phyloP scores from a whole-genome alignment of 495 filamentous ascomycete species.

The Glutinoglossum americanum region DNA sequence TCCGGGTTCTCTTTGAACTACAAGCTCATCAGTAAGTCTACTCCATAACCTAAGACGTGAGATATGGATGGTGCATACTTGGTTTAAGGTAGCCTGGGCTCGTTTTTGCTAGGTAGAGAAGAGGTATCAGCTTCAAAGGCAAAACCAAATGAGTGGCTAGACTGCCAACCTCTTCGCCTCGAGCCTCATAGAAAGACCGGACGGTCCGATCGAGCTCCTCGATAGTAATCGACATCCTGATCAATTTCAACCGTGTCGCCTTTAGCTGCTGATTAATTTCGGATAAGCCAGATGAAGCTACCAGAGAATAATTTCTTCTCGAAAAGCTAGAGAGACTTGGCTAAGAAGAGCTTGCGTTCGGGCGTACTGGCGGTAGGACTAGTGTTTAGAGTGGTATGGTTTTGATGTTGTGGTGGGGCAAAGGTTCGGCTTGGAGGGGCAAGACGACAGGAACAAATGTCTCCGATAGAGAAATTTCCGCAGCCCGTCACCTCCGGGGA shows the following conservation, averaged over 20 bases:
- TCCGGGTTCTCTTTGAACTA: slow-evolving; percentile 98
- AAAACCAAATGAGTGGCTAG: neutral
- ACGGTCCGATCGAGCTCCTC: slow-evolving; percentile 89
- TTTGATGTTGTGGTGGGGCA: neutral
- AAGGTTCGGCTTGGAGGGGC: neutral
- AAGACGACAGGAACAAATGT: neutral
- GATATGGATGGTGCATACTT: slow-evolving; percentile 23
- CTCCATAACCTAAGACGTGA: neutral
- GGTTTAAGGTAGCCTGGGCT: slow-evolving; percentile 83
- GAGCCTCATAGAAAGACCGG: slow-evolving; percentile 89
- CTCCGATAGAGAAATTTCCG: neutral
- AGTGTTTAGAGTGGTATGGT: neutral
- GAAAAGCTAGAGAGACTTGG: neutral
- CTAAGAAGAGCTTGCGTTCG: neutral
- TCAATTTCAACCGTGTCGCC: neutral
- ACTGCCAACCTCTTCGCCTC: slow-evolving; percentile 60
- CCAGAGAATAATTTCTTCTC: neutral
- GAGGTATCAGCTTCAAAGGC: neutral
- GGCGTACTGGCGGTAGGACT: neutral
- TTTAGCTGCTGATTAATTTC: neutral
- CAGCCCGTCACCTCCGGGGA: neutral
- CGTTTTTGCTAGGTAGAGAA: slow-evolving; percentile 61
- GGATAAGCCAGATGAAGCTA: neutral
- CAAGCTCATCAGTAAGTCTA: slow-evolving; percentile 13
- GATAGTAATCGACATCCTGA: slow-evolving; percentile 32